Conservation (phyloP, 2,329 filamentous ascomycete species). For the Diaporthe sp. region DNA sequence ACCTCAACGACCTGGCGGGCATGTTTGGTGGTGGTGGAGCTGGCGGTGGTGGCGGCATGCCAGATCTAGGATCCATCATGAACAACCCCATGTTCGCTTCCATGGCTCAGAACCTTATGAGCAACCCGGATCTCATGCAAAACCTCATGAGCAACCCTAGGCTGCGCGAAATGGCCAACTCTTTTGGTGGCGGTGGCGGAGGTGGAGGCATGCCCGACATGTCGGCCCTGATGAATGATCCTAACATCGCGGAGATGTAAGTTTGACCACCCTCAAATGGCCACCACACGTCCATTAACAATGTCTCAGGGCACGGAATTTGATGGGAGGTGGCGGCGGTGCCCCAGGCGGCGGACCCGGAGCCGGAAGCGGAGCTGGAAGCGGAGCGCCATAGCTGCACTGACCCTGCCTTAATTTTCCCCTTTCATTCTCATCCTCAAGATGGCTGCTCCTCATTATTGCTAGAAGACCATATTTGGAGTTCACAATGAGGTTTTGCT, state of each 20-base stretch:
- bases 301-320: slow-evolving; percentile 44
- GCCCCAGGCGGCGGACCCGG: slow-evolving; percentile 37
- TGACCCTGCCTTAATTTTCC: not conserved
- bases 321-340: slow-evolving; percentile 48
- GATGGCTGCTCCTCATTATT: not conserved
- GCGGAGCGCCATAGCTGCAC: slow-evolving; percentile 9
- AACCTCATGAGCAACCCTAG: slow-evolving; percentile 96
- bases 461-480: slow-evolving; percentile 17
- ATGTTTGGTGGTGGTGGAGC: slow-evolving; percentile 77
- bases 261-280: slow-evolving; percentile 51
- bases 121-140: slow-evolving; percentile 91
- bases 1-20: slow-evolving; percentile 76
- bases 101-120: slow-evolving; percentile 98
- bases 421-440: not conserved
- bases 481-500: not conserved
- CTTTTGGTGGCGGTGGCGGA: slow-evolving; percentile 59
- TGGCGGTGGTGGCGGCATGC: slow-evolving; percentile 79
- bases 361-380: slow-evolving; percentile 32
- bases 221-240: slow-evolving; percentile 88
- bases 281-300: slow-evolving; percentile 16
- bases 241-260: slow-evolving; percentile 92
- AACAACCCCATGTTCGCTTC: slow-evolving; percentile 97
- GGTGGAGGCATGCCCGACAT: slow-evolving; percentile 93
- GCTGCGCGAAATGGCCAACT: slow-evolving; percentile 87
- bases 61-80: slow-evolving; percentile 89